Conservation (phyloP, 2,329 filamentous ascomycete species). For the Plectosphaerella plurivora region DNA sequence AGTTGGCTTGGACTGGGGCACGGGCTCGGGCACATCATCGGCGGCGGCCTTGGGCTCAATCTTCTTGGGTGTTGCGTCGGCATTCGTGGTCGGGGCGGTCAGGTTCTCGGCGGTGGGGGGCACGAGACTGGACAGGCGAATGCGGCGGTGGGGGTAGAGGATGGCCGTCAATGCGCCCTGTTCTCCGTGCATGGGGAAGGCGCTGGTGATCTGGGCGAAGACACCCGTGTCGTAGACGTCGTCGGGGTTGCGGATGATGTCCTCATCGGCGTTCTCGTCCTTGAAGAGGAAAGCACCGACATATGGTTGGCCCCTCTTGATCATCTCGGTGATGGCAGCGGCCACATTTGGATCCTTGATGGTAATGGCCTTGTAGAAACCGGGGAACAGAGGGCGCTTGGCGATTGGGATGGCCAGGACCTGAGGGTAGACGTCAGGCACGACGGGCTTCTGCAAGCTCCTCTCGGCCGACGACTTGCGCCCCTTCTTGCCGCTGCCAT, state of each 20-base stretch:
- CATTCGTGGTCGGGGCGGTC: no score
- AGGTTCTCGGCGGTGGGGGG: no score
- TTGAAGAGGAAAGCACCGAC: constrained; percentile 97
- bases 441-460: constrained; percentile 78
- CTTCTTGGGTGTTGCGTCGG: constrained; percentile 49
- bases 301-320: constrained; percentile 95
- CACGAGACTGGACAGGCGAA: constrained; percentile 80
- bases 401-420: constrained; percentile 97
- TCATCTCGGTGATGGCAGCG: constrained; percentile 89
- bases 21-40: constrained; percentile 51
- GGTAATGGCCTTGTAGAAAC: constrained; percentile 98
- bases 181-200: constrained; percentile 85
- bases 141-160: constrained; percentile 90
- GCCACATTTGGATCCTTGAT: constrained; percentile 91
- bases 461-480: constrained; percentile 64
- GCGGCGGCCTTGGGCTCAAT: constrained; percentile 44
- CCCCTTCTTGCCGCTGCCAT: constrained; percentile 60
- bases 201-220: constrained; percentile 96
- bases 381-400: constrained; percentile 88
- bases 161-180: constrained; percentile 85
- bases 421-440: constrained; percentile 94
- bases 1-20: constrained; percentile 49
- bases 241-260: constrained; percentile 83
- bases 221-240: constrained; percentile 96
- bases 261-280: constrained; percentile 89